Base-by-base conservation (phyloP, 2,329 filamentous ascomycete genomes). In the Gaeumannomyces tritici region DNA sequence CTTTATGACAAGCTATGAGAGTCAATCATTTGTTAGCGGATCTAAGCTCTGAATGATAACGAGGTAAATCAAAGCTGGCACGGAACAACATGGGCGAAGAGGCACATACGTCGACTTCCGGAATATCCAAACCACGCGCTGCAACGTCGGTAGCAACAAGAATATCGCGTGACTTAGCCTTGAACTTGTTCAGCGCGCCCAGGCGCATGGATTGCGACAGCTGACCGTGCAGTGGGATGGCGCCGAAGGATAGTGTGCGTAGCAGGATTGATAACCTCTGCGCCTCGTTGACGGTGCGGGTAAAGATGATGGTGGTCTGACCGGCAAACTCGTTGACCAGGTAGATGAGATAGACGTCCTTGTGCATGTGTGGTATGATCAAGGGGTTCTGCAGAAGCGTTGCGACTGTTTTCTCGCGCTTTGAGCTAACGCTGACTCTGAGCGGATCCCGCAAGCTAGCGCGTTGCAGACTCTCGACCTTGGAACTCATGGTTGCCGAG, bases 121-220 rank as follows among this genome's bases (percentile, higher is more conserved):
- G 92, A 58, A 97, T 96, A 78, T 97, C 93, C 8, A 97, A 81
- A 80, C 93, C 93, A 72, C 93, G 87, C 1, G 93, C 90, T 1
- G 93, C 93, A n/a, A 97, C 91, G 73, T 97, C 93, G 0, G 93
- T 97, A 13, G 92, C 92, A 4, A 97, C 89, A 4, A 99, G 83
- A 54, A 99, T 93, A 67, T 96, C 86, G 55, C 92, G 83, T n/a
- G 83, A 85, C 9, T 88, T 86, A 3, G 89, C 81, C 62, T 89
- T 87, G 81, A 99, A 98, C 73, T 98, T 98, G 73, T 89, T 90
- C 11, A 99, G 80, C 0, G 95, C 90, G 8, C 91, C 93, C 0
- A 98, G 78, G 67, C 95, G 91, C 21, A 90, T 83, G 1, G 90
- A 90, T 73, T 99, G 95, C 1, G 87, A 92, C 60, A 99, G 84